These are phyloP conservation scores for Acorus calamus DNA, from an alignment of 106 monocot species.

Conservation along the genomic window DNA sequence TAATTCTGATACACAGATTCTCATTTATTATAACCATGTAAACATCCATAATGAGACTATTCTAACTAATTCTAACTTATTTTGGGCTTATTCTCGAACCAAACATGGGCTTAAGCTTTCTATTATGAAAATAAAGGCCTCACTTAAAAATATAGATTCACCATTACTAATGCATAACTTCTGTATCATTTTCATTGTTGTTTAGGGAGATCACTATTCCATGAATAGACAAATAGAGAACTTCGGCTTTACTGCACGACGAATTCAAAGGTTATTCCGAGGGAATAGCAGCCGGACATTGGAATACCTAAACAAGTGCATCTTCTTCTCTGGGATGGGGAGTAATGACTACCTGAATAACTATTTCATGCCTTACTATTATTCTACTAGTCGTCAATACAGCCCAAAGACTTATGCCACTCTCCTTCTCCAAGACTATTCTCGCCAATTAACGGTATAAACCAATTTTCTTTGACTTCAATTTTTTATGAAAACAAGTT, in stretches of 20 bases:
- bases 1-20: too few relatives aligned
- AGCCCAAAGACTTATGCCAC: slow-evolving; percentile 32
- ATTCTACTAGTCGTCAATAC: slow-evolving; percentile 23
- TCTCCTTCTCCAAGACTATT: slow-evolving; percentile 48
- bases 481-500: not conserved
- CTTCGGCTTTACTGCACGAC: slow-evolving; percentile 23
- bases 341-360: slow-evolving; percentile 72
- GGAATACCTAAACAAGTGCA: slow-evolving; percentile 41
- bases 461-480: not conserved
- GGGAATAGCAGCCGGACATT: slow-evolving; percentile 24
- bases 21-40: too few relatives aligned
- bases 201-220: slow-evolving; percentile 51
- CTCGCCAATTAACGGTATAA: slow-evolving; percentile 36
- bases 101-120: too few relatives aligned
- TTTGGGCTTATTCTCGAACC: too few relatives aligned
- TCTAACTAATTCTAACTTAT: too few relatives aligned
- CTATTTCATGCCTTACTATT: slow-evolving; percentile 57
- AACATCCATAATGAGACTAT: too few relatives aligned
- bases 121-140: not conserved
- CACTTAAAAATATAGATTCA: not conserved
- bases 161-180: not conserved
- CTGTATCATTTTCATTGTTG: not conserved
- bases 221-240: slow-evolving; percentile 46
- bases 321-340: slow-evolving; percentile 38
- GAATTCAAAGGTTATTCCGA: slow-evolving; percentile 28